Base-by-base conservation (phyloP, 2,329 filamentous ascomycete genomes). In the Cordyceps cicadae region DNA sequence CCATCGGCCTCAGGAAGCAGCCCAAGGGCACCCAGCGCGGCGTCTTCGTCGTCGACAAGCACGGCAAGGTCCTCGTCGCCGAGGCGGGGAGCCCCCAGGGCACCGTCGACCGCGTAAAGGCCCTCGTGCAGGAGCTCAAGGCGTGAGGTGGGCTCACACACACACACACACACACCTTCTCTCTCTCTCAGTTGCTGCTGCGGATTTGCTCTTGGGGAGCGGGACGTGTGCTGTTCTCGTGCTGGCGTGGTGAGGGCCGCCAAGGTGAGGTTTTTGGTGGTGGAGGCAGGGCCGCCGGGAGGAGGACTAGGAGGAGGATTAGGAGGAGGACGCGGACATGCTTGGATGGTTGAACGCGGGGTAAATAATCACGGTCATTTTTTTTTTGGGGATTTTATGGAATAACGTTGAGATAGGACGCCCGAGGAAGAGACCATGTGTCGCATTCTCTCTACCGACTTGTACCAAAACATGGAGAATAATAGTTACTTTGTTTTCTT, bases 1-100 rank as follows among this genome's bases (percentile, higher is more conserved):
- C 92, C 60, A 89, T 97, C 71, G 93, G 92, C n/a, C 76, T 97
- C 66, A 92, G 92, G 78, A 97, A 97, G 78, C 74, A 79, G 8
- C 88, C 89, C 51, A 89, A 86, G 74, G 88, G 90, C 63, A 96
- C 91, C 17, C 85, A 83, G 54, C 86, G 94, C 64, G 94, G 93
- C 65, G 91, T 97, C 45, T 95, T 97, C 67, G 89, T 90, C 55
- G 81, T 97, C 59, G 82, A 89, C 73, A 95, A 94, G 79, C 72
- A 81, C 26, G 92, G 92, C 62, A 92, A 92, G 73, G 85, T 96
- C 24, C 80, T 95, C 43, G 83, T 89, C 21, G 82, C 85, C 41
- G 83, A 93, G 75, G 74, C 87, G 1, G 93, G 92, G 62, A 85
- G 88, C 39, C 92, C 93, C 9, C 85, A 85, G 62, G 86, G 82